These are phyloP conservation scores for Dioszegia crocea DNA, from an alignment of 768 basidiomycete genomes.

Conservation along the genomic window DNA sequence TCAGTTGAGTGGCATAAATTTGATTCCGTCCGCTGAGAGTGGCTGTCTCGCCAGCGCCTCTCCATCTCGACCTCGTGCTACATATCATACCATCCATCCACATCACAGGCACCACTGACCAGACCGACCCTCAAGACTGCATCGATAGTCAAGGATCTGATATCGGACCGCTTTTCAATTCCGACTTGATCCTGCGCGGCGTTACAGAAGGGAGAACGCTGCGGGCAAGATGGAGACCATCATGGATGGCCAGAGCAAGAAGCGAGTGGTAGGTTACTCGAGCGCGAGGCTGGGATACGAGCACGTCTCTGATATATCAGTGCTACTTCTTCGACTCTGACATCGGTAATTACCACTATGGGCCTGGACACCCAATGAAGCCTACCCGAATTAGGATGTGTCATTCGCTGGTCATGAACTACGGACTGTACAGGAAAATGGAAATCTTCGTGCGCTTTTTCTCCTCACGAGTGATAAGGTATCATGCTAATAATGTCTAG, in stretches of 20 bases:
- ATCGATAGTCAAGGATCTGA: too few species aligned
- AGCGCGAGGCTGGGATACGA: background rate
- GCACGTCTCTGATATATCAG: constrained; percentile 50
- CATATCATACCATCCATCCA: too few species aligned
- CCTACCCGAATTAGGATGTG: constrained; percentile 99
- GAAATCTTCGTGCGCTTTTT: constrained; percentile 84
- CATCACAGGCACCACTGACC: too few species aligned
- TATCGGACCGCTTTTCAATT: too few species aligned
- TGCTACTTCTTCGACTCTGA: constrained; percentile 99
- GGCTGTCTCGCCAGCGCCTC: background rate
- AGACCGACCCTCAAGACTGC: too few species aligned
- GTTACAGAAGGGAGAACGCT: too few species aligned
- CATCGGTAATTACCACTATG: constrained; percentile 98
- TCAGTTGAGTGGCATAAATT: background rate
- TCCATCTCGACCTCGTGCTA: background rate
- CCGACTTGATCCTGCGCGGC: too few species aligned
- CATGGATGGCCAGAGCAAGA: constrained; percentile 68
- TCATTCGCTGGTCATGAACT: constrained; percentile 99
- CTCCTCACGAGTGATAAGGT: too few species aligned
- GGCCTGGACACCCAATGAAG: constrained; percentile 90
- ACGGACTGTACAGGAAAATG: constrained; percentile 99
- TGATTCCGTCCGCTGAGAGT: constrained; percentile 4
- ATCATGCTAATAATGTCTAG: constrained; percentile 54
- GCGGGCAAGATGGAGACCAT: constrained; percentile 60
- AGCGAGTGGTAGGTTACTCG: constrained; percentile 69